Percentiles rank a stretch among this genome's conserved stretches.
Conservation (phyloP, 1,139 yeast species). For the Yamadazyma trypodendri region DNA sequence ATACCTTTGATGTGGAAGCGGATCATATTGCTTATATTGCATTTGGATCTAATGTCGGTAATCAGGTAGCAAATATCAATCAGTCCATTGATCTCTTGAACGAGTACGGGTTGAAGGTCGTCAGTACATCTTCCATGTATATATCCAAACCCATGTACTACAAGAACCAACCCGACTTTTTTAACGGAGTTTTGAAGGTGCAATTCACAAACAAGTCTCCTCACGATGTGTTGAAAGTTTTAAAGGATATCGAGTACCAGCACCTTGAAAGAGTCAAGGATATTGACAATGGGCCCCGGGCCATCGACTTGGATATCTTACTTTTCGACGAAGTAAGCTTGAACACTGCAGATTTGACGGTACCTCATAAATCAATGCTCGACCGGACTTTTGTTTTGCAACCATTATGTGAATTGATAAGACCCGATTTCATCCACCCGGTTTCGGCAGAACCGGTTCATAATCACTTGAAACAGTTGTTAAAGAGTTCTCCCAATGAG, state of each 20-base stretch:
- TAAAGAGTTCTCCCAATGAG: constrained; percentile 32
- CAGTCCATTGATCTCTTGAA: constrained; percentile 55
- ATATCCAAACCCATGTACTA: constrained; percentile 92
- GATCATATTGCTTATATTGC: constrained; percentile 70
- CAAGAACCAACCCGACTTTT: constrained; percentile 74
- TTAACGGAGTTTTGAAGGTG: constrained; percentile 80
- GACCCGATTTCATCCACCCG: constrained; percentile 69
- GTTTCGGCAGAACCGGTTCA: constrained; percentile 79
- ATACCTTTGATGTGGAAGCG: constrained; percentile 8
- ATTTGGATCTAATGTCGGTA: constrained; percentile 86
- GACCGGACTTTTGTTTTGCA: constrained; percentile 88
- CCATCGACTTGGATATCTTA: constrained; percentile 84
- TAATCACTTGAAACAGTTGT: constrained; percentile 62
- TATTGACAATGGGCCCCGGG: constrained; percentile 87
- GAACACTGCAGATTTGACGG: constrained; percentile 56
- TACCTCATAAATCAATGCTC: constrained; percentile 87
- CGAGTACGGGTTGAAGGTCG: constrained; percentile 43
- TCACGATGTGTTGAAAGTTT: constrained; percentile 51
- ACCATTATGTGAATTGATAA: constrained; percentile 79
- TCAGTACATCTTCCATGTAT: constrained; percentile 73
- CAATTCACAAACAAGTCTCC: constrained; percentile 55
- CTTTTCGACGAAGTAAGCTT: constrained; percentile 61
- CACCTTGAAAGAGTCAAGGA: constrained; percentile 70
- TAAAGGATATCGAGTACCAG: constrained; percentile 78
- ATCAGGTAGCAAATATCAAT: constrained; percentile 60